phyloP scores from a whole-genome alignment of 768 basidiomycete species.

The Mycena maculata region DNA sequence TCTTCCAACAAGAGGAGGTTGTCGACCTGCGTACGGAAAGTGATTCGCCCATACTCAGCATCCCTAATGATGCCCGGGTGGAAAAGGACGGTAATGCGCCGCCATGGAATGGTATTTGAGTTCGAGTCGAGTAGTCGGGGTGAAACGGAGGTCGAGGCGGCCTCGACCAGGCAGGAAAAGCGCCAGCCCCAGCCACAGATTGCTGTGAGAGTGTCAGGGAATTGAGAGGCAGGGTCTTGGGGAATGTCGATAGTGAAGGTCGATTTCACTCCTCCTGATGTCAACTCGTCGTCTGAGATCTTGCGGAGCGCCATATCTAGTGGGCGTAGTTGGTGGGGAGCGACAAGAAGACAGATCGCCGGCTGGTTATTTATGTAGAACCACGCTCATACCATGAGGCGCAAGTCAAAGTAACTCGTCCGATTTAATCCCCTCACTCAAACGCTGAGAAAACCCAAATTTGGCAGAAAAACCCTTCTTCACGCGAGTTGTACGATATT shows the following conservation, averaged over 20 bases:
- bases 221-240: background rate
- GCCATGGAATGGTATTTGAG: conserved; percentile 5
- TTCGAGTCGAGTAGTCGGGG: background rate
- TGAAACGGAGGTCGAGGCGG: background rate
- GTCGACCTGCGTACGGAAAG: background rate
- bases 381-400: background rate
- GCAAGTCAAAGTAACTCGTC: background rate
- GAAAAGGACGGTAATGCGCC: conserved; percentile 12
- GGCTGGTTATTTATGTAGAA: background rate
- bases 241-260: conserved; percentile 21
- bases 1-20: background rate
- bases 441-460: background rate
- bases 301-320: conserved; percentile 13
- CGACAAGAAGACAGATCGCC: background rate
- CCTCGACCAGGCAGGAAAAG: background rate
- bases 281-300: conserved; percentile 23
- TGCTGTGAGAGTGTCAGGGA: background rate
- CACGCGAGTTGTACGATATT: no score
- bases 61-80: conserved; percentile 14
- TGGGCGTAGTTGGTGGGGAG: background rate
- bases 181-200: conserved; percentile 31
- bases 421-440: background rate
- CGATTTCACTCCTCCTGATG: conserved; percentile 21
- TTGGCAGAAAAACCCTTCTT: background rate
- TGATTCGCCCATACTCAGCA: conserved; percentile 12